Conservation (phyloP, 352 stramenopile species). For the Phytophthora colocasiae region DNA sequence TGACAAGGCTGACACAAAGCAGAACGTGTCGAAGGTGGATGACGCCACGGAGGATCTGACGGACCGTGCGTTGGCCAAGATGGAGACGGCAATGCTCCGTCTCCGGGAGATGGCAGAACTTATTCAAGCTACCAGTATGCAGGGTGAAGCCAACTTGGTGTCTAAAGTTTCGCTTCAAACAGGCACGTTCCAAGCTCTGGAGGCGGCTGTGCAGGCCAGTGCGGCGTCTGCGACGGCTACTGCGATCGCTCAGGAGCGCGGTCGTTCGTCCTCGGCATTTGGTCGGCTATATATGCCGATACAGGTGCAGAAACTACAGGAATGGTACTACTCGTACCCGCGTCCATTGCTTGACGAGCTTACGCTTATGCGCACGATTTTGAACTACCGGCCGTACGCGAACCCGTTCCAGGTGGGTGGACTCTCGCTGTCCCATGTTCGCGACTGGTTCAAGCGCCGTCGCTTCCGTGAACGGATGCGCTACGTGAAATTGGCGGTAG, state of each 20-base stretch:
- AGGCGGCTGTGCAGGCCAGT: slow-evolving; percentile 65
- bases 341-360: slow-evolving; percentile 80
- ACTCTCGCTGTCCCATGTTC: slow-evolving; percentile 72
- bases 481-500: slow-evolving; percentile 76
- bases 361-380: slow-evolving; percentile 84
- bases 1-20: slow-evolving; percentile 21
- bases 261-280: slow-evolving; percentile 58
- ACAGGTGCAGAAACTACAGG: slow-evolving; percentile 83
- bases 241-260: slow-evolving; percentile 78
- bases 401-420: slow-evolving; percentile 71
- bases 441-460: slow-evolving; percentile 88
- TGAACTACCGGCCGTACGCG: slow-evolving; percentile 82
- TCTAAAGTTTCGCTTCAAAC: slow-evolving; percentile 75
- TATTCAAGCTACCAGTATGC: slow-evolving; percentile 86
- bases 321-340: slow-evolving; percentile 88
- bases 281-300: slow-evolving; percentile 64
- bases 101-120: slow-evolving; percentile 81
- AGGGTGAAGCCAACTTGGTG: slow-evolving; percentile 82
- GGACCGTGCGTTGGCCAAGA: slow-evolving; percentile 76
- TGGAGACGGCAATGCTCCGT: slow-evolving; percentile 74
- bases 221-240: slow-evolving; percentile 68
- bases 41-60: slow-evolving; percentile 80
- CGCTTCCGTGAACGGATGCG: slow-evolving; percentile 82
- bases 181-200: slow-evolving; percentile 64
- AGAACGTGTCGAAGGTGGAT: slow-evolving; percentile 42